Evolutionary conservation across 2,329 filamentous ascomycete species (phyloP).

Genomic region (Clarireedia paspali): DNA sequence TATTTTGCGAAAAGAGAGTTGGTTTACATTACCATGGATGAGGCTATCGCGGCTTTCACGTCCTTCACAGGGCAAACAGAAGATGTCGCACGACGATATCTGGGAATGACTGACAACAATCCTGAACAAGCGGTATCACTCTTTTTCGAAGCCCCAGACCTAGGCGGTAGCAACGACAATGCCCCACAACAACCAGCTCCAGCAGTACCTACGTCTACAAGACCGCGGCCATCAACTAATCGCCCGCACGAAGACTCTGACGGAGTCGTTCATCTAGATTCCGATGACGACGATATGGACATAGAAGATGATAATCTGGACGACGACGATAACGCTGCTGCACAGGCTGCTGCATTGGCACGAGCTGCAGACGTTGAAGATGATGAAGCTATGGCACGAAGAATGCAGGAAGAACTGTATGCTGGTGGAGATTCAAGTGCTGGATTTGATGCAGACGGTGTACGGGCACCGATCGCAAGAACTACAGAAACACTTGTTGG

Average conservation of each 20-base stretch:
- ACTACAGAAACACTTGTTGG: slow-evolving; percentile 81
- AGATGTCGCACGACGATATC: slow-evolving; percentile 71
- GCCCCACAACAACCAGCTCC: slow-evolving; percentile 19
- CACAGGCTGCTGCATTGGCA: slow-evolving; percentile 31
- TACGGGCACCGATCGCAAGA: slow-evolving; percentile 84
- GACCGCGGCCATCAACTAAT: slow-evolving; percentile 16
- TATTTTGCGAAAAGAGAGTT: too few relatives aligned
- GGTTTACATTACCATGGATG: slow-evolving; percentile 36
- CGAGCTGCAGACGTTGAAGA: slow-evolving; percentile 62
- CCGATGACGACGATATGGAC: slow-evolving; percentile 56
- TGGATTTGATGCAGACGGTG: slow-evolving; percentile 46
- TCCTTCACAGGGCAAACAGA: slow-evolving; percentile 70
- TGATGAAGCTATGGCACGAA: slow-evolving; percentile 86
- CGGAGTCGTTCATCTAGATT: slow-evolving; percentile 32
- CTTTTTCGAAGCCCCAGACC: slow-evolving; percentile 82
- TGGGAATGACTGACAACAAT: slow-evolving; percentile 77
- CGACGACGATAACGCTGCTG: slow-evolving; percentile 27
- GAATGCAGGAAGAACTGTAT: slow-evolving; percentile 89
- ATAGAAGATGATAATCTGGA: slow-evolving; percentile 36
- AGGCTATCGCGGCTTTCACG: slow-evolving; percentile 66
- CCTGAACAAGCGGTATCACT: slow-evolving; percentile 80
- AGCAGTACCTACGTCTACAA: slow-evolving; percentile 24
- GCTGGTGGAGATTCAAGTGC: slow-evolving; percentile 39
- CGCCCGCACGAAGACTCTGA: slow-evolving; percentile 22
- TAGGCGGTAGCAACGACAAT: slow-evolving; percentile 32